Conservation (phyloP, 1,139 yeast genomes). For the Blastobotrys capitulatus region DNA sequence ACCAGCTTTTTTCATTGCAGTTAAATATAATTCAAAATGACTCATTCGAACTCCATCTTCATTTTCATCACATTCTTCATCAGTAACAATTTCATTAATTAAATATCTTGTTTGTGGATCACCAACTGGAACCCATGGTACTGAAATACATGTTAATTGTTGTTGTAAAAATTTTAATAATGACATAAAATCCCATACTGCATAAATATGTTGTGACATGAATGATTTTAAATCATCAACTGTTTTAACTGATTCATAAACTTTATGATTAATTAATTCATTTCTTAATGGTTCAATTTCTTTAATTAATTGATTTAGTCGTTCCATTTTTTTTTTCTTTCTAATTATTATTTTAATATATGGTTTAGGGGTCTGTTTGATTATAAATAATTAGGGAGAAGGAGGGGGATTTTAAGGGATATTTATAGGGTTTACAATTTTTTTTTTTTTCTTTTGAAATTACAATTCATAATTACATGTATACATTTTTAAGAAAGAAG, state of each 20-base stretch:
- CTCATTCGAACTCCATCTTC: constrained; percentile 21
- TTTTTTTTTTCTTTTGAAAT: too few species aligned
- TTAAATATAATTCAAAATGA: constrained; percentile 20
- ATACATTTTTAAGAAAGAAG: too few species aligned
- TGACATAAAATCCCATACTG: constrained; percentile 24
- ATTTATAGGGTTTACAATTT: not conserved
- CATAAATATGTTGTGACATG: constrained; percentile 22
- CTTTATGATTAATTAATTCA: constrained; percentile 19
- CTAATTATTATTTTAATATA: too few species aligned
- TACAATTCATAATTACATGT: too few species aligned
- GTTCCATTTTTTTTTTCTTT: constrained; percentile 13
- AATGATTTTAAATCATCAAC: constrained; percentile 17
- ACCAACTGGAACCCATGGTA: constrained; percentile 23
- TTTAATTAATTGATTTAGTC: constrained; percentile 16
- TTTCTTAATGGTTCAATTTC: constrained; percentile 20
- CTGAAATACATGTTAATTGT: constrained; percentile 18
- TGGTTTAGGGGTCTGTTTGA: too few species aligned
- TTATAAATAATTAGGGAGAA: too few species aligned
- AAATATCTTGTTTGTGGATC: constrained; percentile 21
- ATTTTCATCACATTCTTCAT: constrained; percentile 22
- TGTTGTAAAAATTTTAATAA: constrained; percentile 19
- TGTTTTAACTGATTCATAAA: constrained; percentile 19
- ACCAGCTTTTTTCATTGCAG: constrained; percentile 21
- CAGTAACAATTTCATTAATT: constrained; percentile 22
- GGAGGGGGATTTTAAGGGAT: not conserved